Conservation (phyloP, 2,329 filamentous ascomycete genomes). For the Pyricularia sp. region DNA sequence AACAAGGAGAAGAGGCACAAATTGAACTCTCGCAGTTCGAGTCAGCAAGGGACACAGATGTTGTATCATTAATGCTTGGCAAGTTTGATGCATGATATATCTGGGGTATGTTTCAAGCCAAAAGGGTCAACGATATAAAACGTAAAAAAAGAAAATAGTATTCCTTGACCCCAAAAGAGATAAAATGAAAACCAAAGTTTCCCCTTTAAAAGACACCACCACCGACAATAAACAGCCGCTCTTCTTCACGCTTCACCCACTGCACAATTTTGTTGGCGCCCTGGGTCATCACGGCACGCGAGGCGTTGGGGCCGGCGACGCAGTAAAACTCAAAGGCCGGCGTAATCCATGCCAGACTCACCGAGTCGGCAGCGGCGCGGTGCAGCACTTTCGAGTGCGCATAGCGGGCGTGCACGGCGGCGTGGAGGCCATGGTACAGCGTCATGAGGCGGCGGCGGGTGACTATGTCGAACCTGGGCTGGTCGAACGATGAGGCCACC, state of each 20-base stretch:
- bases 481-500: slow-evolving; percentile 68
- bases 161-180: background rate
- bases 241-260: slow-evolving; percentile 87
- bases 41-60: background rate
- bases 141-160: background rate
- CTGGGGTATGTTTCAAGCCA: background rate
- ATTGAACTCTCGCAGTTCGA: background rate
- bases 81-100: background rate
- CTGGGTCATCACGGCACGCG: slow-evolving; percentile 60
- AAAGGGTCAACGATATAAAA: background rate
- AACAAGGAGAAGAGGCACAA: background rate
- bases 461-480: slow-evolving; percentile 47
- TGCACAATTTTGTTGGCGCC: slow-evolving; percentile 83
- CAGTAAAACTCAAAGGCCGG: slow-evolving; percentile 91
- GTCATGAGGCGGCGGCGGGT: slow-evolving; percentile 66
- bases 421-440: slow-evolving; percentile 77
- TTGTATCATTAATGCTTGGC: background rate
- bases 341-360: slow-evolving; percentile 83
- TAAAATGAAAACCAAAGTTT: background rate
- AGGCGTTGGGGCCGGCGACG: slow-evolving; percentile 69
- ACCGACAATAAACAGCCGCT: slow-evolving; percentile 91
- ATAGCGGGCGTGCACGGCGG: slow-evolving; percentile 74
- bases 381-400: slow-evolving; percentile 83
- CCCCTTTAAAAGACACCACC: slow-evolving; percentile 66
- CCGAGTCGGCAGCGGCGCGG: slow-evolving; percentile 62